Base-by-base conservation (phyloP, 1,139 yeast species). In the Blastobotrys persicus region DNA sequence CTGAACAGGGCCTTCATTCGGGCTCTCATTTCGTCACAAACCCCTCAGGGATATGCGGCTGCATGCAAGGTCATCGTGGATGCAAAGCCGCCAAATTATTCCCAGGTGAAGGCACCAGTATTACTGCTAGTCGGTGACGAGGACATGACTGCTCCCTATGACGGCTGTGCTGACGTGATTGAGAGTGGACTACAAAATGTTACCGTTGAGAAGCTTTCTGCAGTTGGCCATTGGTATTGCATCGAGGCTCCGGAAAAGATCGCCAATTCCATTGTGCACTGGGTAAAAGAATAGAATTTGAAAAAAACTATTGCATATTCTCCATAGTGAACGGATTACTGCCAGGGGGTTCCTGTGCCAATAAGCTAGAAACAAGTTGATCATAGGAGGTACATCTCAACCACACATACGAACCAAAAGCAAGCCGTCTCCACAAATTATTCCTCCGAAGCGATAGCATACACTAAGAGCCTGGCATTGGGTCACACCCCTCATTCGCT, bases 161-260 rank as follows among this genome's bases (percentile, higher is more conserved):
- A 47, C 9, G 62, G 62, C 7, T 60, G 67, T 45, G 61, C 58
- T 16, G 56, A 60, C 40, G 50, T 57, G 11, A 65, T 65, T 19
- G 59, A 56, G 13, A 42, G 50, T 2, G 51, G 52, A 13, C 38
- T 62, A 4, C 49, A 51, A 9, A 42, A 51, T n/a, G 47, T 46
- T 9, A 38, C 35, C n/a, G 52, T 55, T n/a, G 50, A 45, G 7
- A 45, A 32, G 18, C 50, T 64, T 26, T 47, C 49, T 11, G 59
- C 59, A 4, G 64, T 65, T 18, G 69, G 69, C 2, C 69, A 65
- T 48, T 65, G 69, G 69, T 59, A 61, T 17, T 61, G 59, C 33
- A 53, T 65, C 26, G 69, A 65, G 46, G 61, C 56, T 14, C 41
- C 41, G 5, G 28, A 18, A 4, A 11, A 17, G 4, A 37, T 37